Evolutionary conservation across 1,284 basidiomycete genomes (phyloP), one percentile per base, ranked within the genome.

Genomic region (Irpex rosettiformis): DNA sequence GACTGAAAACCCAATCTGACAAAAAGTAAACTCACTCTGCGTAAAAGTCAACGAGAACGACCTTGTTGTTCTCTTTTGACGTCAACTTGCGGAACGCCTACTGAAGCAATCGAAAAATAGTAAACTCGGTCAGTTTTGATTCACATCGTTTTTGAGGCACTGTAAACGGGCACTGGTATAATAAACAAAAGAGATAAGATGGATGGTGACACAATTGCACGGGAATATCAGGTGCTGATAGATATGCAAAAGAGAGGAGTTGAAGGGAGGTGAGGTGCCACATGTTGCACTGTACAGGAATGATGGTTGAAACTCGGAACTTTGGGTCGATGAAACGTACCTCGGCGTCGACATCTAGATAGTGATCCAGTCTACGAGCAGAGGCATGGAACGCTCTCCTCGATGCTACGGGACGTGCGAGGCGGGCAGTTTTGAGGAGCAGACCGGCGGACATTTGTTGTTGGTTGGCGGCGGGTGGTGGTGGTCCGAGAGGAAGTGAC

Each of bases 11-110:
- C 45, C 21, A 10, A 21, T 47, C 21, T 13, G 45, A 25, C 13
- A 24, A 16, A 56, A 13, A 10, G 56, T 37, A n/a, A 48, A 21
- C 85, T 49, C 65, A 89, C 89, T 89, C 81, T 52, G 89, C 89
- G 66, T 89, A 87, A 64, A 91, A 91, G 65, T 91, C 89, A 11
- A 89, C 87, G 4, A 91, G 72, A 29, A 88, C 80, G 30, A 88
- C 70, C 58, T 81, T 80, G 59, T 81, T 77, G 48, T 51, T 51
- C 59, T 77, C 75, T 25, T 64, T 71, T 55, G 56, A 72, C 66
- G 60, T 72, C 70, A 58, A 74, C 59, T 78, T 76, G 47, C 73
- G 65, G 65, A 87, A 85, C 5, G 76, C 81, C 86, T 87, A 57
- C 27, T 28, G 33, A 40, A 40, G 33, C n/a, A n/a, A 13, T n/a